A percentile compares a stretch with the other conserved stretches of the same genome.
Evolutionary conservation across 805 yeast genomes (phyloP).

Genomic region (Metschnikowia anglica): DNA sequence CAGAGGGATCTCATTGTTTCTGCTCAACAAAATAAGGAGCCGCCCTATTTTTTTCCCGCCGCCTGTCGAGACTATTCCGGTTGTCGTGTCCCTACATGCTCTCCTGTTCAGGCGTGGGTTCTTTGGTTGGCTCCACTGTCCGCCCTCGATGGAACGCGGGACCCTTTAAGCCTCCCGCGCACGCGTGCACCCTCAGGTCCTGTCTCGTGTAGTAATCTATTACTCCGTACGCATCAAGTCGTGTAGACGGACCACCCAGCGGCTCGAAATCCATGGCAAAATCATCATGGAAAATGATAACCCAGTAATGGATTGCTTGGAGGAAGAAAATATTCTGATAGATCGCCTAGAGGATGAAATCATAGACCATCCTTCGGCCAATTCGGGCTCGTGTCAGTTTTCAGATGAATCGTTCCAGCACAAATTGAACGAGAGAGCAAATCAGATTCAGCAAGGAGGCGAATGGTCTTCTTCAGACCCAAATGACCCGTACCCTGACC

Average conservation of each 20-base stretch:
- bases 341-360: constrained; percentile 49
- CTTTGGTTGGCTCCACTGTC: no score
- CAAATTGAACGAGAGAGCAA: constrained; percentile 43
- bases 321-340: constrained; percentile 33
- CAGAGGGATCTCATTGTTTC: no score
- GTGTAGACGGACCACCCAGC: background rate
- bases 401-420: constrained; percentile 43
- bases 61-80: no score
- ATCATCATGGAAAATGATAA: constrained; percentile 9
- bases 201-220: background rate
- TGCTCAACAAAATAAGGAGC: no score
- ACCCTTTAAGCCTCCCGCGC: background rate
- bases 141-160: no score
- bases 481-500: constrained; percentile 7
- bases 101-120: no score
- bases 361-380: constrained; percentile 43
- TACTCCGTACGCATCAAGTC: background rate
- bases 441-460: constrained; percentile 29
- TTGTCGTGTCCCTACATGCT: no score
- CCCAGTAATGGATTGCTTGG: constrained; percentile 9
- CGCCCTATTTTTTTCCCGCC: no score
- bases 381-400: constrained; percentile 28
- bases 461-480: constrained; percentile 16
- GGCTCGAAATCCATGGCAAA: constrained; percentile 1
- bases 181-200: background rate